phyloP scores from a whole-genome alignment of 2,329 filamentous ascomycete species.

The Claviceps arundinis region DNA sequence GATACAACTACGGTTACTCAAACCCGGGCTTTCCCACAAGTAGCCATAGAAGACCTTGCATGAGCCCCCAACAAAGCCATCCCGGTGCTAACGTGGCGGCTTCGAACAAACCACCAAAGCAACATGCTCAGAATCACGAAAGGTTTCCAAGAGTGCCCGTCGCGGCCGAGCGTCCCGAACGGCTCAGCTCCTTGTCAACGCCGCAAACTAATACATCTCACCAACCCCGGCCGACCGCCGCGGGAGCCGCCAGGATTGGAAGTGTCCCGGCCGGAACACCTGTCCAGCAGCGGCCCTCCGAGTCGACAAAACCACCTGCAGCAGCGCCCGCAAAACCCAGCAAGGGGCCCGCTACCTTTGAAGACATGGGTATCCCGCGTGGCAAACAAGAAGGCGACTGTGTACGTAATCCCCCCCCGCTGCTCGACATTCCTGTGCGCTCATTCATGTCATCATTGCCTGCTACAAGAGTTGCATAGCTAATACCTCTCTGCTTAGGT shows the following conservation, averaged over 20 bases:
- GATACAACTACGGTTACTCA: slow-evolving; percentile 21
- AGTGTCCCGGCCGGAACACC: slow-evolving; percentile 24
- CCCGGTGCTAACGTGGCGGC: slow-evolving; percentile 18
- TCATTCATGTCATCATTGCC: not conserved
- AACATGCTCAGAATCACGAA: slow-evolving; percentile 14
- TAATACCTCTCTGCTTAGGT: not conserved
- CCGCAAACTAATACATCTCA: slow-evolving; percentile 9
- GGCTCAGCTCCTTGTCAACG: slow-evolving; percentile 19
- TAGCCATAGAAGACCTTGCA: slow-evolving; percentile 10
- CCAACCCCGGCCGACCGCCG: slow-evolving; percentile 10
- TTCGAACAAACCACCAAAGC: slow-evolving; percentile 18
- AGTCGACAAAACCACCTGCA: slow-evolving; percentile 9
- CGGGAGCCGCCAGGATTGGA: slow-evolving; percentile 17
- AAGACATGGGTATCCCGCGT: slow-evolving; percentile 91
- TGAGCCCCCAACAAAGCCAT: slow-evolving; percentile 14
- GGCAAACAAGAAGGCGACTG: slow-evolving; percentile 80
- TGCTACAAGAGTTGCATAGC: not conserved
- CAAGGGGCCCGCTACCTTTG: slow-evolving; percentile 88
- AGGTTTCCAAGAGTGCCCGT: slow-evolving; percentile 20
- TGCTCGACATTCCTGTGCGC: not conserved
- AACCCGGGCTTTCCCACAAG: slow-evolving; percentile 20
- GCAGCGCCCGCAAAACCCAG: slow-evolving; percentile 25
- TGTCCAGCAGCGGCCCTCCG: slow-evolving; percentile 5
- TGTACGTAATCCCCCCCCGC: slow-evolving; percentile 39
- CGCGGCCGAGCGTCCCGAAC: slow-evolving; percentile 17